phyloP scores from a whole-genome alignment of 2,329 filamentous ascomycete genomes.

The Emydomyces testavorans region DNA sequence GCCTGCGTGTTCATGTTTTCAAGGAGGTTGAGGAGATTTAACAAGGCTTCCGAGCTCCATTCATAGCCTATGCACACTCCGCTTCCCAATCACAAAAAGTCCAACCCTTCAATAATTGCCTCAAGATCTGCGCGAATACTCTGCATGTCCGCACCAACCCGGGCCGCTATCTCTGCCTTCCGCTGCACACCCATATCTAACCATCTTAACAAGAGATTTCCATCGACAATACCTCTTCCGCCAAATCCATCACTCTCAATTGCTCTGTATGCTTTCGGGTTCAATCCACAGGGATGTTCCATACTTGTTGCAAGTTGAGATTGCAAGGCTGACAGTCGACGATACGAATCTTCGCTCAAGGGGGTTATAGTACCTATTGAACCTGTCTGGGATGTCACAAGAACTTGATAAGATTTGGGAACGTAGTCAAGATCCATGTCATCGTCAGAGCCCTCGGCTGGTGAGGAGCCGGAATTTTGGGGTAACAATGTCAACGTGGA shows the following conservation, averaged over 20 bases:
- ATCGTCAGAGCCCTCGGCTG: constrained; percentile 25
- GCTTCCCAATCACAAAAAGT: constrained; percentile 25
- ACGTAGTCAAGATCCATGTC: constrained; percentile 31
- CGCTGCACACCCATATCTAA: constrained; percentile 61
- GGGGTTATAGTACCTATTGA: constrained; percentile 65
- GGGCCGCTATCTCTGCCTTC: constrained; percentile 58
- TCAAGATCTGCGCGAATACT: constrained; percentile 61
- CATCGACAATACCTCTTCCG: constrained; percentile 62
- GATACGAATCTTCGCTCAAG: constrained; percentile 67
- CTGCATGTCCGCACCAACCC: constrained; percentile 58
- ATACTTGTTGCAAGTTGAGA: constrained; percentile 68
- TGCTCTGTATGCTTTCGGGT: constrained; percentile 66
- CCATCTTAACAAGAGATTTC: constrained; percentile 62
- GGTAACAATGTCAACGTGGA: constrained; percentile 66
- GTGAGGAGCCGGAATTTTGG: constrained; percentile 41
- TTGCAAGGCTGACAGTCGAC: constrained; percentile 68
- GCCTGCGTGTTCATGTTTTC: background rate
- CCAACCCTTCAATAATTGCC: constrained; percentile 51
- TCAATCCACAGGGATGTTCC: constrained; percentile 66
- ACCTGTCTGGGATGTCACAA: constrained; percentile 65
- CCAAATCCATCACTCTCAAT: constrained; percentile 40
- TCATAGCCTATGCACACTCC: background rate
- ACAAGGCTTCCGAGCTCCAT: background rate
- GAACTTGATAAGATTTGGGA: constrained; percentile 39
- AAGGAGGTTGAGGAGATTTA: background rate